Base-by-base conservation (phyloP, 2,329 filamentous ascomycete genomes). In the Aspergillus eucalypticola region DNA sequence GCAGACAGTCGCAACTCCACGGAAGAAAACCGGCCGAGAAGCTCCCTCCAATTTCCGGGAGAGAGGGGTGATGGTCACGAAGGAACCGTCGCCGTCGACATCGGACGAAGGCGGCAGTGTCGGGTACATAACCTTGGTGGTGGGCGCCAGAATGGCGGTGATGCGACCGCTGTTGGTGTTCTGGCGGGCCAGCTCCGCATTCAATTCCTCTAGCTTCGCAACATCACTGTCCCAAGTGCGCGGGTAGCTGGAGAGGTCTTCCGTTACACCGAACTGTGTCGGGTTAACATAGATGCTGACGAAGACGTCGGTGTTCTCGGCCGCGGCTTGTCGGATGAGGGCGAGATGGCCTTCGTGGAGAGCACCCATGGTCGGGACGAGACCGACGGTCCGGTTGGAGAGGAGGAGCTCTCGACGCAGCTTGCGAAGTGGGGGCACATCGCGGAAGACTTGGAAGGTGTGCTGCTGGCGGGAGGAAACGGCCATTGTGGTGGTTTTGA, bases 361-460 rank as follows among this genome's bases (percentile, higher is more conserved):
- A 53, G 95, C 95, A 64, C 95, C 95, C 95, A 99, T 98, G 32
- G 95, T 99, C 1, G 95, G 95, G 38, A 99, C 92, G 27, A 99
- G 86, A 60, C 90, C 92, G 60, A 99, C 88, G 48, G 88, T 88
- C 59, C 89, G 86, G 68, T 89, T 85, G 70, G 87, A 83, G 61
- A 87, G 78, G 38, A 87, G 78, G 61, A 92, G 86, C 42, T 87
- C 83, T 21, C 81, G 83, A 38, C 92, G 87, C 81, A 89, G 90
- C 68, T 83, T 76, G 41, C 91, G 90, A 54, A 96, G 81, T 10
- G 86, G 81, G 13, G 87, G 79, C 60, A 95, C 87, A 75, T 91
- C 85, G 68, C 91, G 90, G 73, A 96, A 90, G 69, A 97, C 72
- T 61, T 76, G 67, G 63, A 78, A 76, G 19, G 75, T 69, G 56